A percentile compares a stretch with the other conserved stretches of the same genome.
These are phyloP conservation scores for Erigeron philadelphicus DNA, from an alignment of 140 eudicot species.

Conservation along the genomic window DNA sequence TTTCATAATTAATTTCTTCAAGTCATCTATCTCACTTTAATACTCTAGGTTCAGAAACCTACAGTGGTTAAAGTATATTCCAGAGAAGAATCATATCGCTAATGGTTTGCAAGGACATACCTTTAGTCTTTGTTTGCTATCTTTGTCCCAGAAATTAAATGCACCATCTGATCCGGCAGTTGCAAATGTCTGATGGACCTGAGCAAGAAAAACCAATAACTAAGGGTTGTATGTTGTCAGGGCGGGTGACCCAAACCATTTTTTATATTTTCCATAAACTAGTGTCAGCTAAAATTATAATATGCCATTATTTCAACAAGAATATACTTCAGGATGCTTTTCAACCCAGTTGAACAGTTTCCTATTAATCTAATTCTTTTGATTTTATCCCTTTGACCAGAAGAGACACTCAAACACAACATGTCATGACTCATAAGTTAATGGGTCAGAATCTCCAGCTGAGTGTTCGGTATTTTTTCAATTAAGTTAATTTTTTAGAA, in stretches of 20 bases:
- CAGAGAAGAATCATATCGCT: slow-evolving; percentile 6
- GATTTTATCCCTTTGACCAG: no score
- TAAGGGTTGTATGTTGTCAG: slow-evolving; percentile 5
- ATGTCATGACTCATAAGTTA: no score
- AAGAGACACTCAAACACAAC: no score
- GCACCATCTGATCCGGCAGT: slow-evolving; percentile 97
- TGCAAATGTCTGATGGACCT: slow-evolving; percentile 89
- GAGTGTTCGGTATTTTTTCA: not conserved
- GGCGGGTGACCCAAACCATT: not conserved
- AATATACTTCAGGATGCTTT: not conserved
- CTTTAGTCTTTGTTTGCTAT: slow-evolving; percentile 94
- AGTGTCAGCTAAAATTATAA: not conserved
- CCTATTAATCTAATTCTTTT: not conserved
- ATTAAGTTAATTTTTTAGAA: not conserved
- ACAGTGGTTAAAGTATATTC: not conserved
- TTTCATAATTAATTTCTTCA: no score
- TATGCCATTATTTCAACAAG: not conserved
- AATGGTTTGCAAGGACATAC: slow-evolving; percentile 29
- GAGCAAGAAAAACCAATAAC: slow-evolving; percentile 14
- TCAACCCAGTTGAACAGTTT: not conserved
- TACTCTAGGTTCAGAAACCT: not conserved
- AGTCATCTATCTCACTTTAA: not conserved
- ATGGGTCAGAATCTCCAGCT: no score
- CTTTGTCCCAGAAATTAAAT: slow-evolving; percentile 94
- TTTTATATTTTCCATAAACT: not conserved